Evolutionary conservation across 176 grass and related monocot genomes (phyloP).

Genomic region (Typha latifolia): DNA sequence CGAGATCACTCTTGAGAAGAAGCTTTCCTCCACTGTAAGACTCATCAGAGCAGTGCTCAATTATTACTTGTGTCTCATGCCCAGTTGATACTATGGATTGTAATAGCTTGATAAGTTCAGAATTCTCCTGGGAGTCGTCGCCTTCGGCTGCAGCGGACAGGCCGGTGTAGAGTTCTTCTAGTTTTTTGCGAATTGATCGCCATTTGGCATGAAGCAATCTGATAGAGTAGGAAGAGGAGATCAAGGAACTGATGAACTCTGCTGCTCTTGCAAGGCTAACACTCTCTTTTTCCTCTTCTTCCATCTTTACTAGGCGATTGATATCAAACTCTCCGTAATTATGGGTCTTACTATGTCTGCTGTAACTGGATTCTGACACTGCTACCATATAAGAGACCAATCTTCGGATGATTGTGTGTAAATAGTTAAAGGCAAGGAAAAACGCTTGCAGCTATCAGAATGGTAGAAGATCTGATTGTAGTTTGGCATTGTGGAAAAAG

Average conservation of each 20-base stretch:
- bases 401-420: background rate
- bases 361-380: background rate
- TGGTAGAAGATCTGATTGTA: too few relatives aligned
- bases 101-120: conserved; percentile 27
- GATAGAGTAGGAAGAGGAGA: conserved; percentile 40
- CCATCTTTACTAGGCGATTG: conserved; percentile 2
- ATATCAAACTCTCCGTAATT: too few relatives aligned
- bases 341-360: background rate
- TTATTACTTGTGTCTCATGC: conserved; percentile 20
- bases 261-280: conserved; percentile 14
- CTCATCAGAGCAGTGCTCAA: conserved; percentile 42
- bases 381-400: too few relatives aligned
- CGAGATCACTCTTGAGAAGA: conserved; percentile 76
- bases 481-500: too few relatives aligned
- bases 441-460: too few relatives aligned
- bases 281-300: conserved; percentile 22
- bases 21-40: conserved; percentile 72
- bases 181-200: conserved; percentile 47
- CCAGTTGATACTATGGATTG: conserved; percentile 24
- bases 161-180: conserved; percentile 53
- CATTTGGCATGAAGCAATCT: conserved; percentile 70
- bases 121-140: background rate
- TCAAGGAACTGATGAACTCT: conserved; percentile 16
- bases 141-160: conserved; percentile 12
- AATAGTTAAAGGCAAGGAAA: background rate